A percentile compares a stretch with the other conserved stretches of the same genome.
Evolutionary conservation across 371 early-diverging fungal species (phyloP).

Genomic region (Gilbertella persicaria): DNA sequence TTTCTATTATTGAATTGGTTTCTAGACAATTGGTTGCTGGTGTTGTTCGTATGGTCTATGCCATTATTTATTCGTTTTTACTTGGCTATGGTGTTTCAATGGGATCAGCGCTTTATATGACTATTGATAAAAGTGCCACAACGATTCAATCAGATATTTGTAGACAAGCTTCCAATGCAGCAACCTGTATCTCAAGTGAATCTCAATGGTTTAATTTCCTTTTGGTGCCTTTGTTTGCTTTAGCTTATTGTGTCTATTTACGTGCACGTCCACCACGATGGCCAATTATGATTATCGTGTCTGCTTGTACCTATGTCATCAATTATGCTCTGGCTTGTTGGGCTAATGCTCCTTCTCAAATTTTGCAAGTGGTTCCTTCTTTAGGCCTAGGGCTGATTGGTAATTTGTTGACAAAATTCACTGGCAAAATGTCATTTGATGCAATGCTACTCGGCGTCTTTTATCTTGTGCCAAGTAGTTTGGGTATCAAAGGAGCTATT

Average conservation of each 20-base stretch:
- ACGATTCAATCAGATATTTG: slow-evolving; percentile 11
- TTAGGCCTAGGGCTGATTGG: slow-evolving; percentile 58
- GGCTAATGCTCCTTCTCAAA: slow-evolving; percentile 51
- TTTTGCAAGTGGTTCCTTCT: slow-evolving; percentile 52
- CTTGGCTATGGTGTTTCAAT: slow-evolving; percentile 81
- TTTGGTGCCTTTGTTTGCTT: slow-evolving; percentile 43
- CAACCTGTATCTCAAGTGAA: slow-evolving; percentile 31
- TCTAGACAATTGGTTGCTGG: slow-evolving; percentile 86
- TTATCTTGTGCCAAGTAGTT: slow-evolving; percentile 57
- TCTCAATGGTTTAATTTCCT: slow-evolving; percentile 37
- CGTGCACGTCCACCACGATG: slow-evolving; percentile 39
- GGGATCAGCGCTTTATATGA: slow-evolving; percentile 55
- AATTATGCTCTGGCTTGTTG: slow-evolving; percentile 35
- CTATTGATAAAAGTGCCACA: slow-evolving; percentile 29
- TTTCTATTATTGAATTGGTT: slow-evolving; percentile 78
- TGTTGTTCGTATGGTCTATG: slow-evolving; percentile 78
- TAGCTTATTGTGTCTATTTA: slow-evolving; percentile 43
- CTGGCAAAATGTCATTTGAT: slow-evolving; percentile 59
- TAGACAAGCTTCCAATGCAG: slow-evolving; percentile 18
- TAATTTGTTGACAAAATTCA: slow-evolving; percentile 51
- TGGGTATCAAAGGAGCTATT: slow-evolving; percentile 50
- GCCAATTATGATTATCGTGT: slow-evolving; percentile 40
- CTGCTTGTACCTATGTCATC: slow-evolving; percentile 30
- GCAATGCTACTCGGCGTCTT: slow-evolving; percentile 55
- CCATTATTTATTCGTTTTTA: slow-evolving; percentile 75